These are phyloP conservation scores for Saksenaea vasiformis DNA, from an alignment of 371 early-diverging fungal species.

Conservation along the genomic window DNA sequence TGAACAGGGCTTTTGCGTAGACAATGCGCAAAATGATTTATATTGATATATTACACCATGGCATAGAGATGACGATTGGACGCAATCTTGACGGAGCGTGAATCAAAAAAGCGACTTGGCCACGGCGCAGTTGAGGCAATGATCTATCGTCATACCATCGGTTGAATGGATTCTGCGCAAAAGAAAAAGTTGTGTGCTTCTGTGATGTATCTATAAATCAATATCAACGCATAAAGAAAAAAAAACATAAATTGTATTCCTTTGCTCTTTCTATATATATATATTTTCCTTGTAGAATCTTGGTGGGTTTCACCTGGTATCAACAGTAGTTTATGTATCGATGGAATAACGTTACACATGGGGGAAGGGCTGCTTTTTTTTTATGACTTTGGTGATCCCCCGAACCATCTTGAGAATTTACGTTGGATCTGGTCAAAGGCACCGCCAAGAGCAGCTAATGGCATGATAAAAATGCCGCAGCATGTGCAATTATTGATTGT, in stretches of 20 bases:
- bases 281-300: not conserved
- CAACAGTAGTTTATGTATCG: not conserved
- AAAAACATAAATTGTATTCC: not conserved
- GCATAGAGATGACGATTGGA: not conserved
- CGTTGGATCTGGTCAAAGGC: constrained; percentile 31
- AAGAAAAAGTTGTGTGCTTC: not conserved
- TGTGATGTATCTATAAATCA: not conserved
- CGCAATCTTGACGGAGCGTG: not conserved
- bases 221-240: not conserved
- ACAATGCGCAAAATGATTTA: constrained; percentile 76
- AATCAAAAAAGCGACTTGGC: not conserved
- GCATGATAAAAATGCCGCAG: constrained; percentile 28
- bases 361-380: not conserved
- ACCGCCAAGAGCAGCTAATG: constrained; percentile 37
- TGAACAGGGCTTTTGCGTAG: constrained; percentile 86
- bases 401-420: constrained; percentile 15
- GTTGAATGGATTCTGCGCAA: not conserved
- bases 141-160: not conserved
- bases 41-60: constrained; percentile 42
- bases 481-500: constrained; percentile 30
- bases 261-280: not conserved
- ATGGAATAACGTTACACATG: not conserved
- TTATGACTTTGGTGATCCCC: not conserved
- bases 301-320: not conserved
- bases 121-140: not conserved